phyloP scores from a whole-genome alignment of 352 stramenopile species.

The Thraustotheca clavata region DNA sequence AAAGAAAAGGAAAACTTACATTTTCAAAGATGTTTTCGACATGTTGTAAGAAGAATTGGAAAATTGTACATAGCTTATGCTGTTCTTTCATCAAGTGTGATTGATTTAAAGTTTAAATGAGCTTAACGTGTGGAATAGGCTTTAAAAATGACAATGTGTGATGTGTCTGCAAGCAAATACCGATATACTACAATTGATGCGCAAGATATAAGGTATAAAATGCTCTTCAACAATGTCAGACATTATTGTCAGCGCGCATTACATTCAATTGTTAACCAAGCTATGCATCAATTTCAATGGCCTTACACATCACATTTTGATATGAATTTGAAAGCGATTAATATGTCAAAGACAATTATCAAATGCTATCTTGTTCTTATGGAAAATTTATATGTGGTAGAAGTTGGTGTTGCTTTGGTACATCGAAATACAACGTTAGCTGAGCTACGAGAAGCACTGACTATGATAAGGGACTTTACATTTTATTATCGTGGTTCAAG shows the following conservation, averaged over 20 bases:
- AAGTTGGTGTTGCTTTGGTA: not conserved
- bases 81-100: too few relatives aligned
- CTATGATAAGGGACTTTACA: not conserved
- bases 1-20: too few relatives aligned
- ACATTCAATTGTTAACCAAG: not conserved
- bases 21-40: not conserved
- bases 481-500: conserved; percentile 3
- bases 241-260: not conserved
- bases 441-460: not conserved
- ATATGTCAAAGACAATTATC: too few relatives aligned
- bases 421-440: too few relatives aligned
- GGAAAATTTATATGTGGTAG: too few relatives aligned
- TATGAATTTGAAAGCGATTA: too few relatives aligned
- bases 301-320: not conserved
- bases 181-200: not conserved
- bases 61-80: not conserved
- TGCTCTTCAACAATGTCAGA: not conserved
- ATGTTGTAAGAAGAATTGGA: not conserved
- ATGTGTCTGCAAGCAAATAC: not conserved
- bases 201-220: not conserved
- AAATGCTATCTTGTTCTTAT: too few relatives aligned
- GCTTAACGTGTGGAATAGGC: too few relatives aligned
- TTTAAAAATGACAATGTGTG: not conserved
- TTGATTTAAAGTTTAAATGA: too few relatives aligned
- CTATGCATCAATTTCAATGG: not conserved